Evolutionary conservation across 495 filamentous ascomycete species (phyloP), one percentile per base, ranked within the genome.

Genomic region (Apiosordaria backusii): DNA sequence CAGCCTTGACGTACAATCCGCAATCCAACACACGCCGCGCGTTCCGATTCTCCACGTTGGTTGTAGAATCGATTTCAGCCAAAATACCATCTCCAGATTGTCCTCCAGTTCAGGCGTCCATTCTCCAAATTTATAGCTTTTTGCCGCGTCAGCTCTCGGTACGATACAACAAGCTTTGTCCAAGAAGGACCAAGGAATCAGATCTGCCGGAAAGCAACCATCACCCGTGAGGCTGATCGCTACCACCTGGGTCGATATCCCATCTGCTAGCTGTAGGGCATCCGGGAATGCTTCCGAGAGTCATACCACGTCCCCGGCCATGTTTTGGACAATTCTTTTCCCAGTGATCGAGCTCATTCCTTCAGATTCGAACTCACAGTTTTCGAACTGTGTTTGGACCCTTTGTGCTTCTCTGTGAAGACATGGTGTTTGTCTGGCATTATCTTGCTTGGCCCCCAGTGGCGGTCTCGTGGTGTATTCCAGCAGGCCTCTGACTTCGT

Each of bases 151-250:
- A 66, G 50, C 50, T 64, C 50, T 62, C 35, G 68, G 58, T 35
- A 45, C 67, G 22, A 66, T 19, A 69, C 66, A 67, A 67, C 73
- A 70, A 75, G 67, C 65, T 61, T 65, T 70, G 40, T 6, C n/a
- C 15, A 59, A 23, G 52, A 35, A 24, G 29, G 35, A 21, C 52
- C 52, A 40, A 64, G 57, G 23, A 23, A n/a, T 54, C 68, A 74
- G 67, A 74, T 76, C 74, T 74, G 67, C 70, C 74, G 69, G 74
- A 60, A 74, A 71, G 67, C 68, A 65, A 73, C 65, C 62, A 55
- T 55, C n/a, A n/a, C 52, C 52, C 24, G 57, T 45, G 35, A 24
- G 19, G 19, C 19, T 57, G 53, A 57, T 24, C 53, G 53, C 23
- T 21, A 57, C 53, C 53, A 57, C 23, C 19, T 21, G 19, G 19